Conservation (phyloP, 495 filamentous ascomycete genomes). For the Aspergillus biplanus region DNA sequence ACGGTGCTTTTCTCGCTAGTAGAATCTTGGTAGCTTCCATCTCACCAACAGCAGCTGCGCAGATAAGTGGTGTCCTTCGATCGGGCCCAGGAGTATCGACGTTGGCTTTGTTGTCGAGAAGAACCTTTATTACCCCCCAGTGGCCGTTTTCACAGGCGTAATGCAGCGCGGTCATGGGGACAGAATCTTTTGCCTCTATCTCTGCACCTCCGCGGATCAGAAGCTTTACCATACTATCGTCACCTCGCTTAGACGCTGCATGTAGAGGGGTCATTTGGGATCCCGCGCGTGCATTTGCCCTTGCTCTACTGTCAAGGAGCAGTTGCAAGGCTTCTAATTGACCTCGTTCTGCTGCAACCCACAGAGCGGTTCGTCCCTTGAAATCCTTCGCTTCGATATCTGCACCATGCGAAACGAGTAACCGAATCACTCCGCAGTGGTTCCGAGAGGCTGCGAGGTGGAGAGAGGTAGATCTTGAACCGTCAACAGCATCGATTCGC, state of each 20-base stretch:
- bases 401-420: slow-evolving; percentile 37
- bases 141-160: slow-evolving; percentile 44
- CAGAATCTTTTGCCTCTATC: slow-evolving; percentile 44
- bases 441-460: slow-evolving; percentile 50
- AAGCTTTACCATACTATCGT: slow-evolving; percentile 37
- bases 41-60: slow-evolving; percentile 43
- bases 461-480: slow-evolving; percentile 42
- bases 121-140: slow-evolving; percentile 32
- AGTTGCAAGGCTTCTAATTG: slow-evolving; percentile 30
- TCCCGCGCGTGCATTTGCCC: slow-evolving; percentile 43
- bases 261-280: slow-evolving; percentile 46
- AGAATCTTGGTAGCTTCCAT: slow-evolving; percentile 36
- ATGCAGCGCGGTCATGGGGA: slow-evolving; percentile 48
- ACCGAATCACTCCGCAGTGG: slow-evolving; percentile 40
- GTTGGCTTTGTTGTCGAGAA: slow-evolving; percentile 42
- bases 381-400: slow-evolving; percentile 38
- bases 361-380: slow-evolving; percentile 41
- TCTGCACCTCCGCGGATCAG: slow-evolving; percentile 42
- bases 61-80: slow-evolving; percentile 46
- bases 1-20: slow-evolving; percentile 40
- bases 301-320: slow-evolving; percentile 31
- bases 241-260: slow-evolving; percentile 41
- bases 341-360: slow-evolving; percentile 38
- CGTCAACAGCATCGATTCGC: slow-evolving; percentile 37
- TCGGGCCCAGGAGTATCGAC: slow-evolving; percentile 39